A percentile compares a stretch with the other conserved stretches of the same genome.
Conservation (phyloP, 306 rosid genomes). For the Inga oerstediana region DNA sequence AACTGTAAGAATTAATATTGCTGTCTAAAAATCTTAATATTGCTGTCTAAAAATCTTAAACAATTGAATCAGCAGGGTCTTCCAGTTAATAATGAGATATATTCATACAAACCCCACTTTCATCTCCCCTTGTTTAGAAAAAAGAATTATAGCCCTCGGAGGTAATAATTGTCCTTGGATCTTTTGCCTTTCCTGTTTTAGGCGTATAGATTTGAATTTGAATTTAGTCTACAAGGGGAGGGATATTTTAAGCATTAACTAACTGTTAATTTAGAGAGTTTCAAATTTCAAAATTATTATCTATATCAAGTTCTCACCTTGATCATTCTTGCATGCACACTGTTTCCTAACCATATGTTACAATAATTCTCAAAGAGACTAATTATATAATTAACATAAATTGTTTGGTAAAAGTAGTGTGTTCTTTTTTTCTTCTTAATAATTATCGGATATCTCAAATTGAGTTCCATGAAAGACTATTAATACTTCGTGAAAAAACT, state of each 20-base stretch:
- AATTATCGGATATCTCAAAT: not conserved
- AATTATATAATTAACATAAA: not conserved
- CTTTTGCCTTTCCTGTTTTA: not conserved
- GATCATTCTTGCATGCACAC: not conserved
- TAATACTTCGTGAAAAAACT: not conserved
- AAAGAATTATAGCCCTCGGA: not conserved
- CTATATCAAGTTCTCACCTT: not conserved
- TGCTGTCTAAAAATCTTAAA: conserved; percentile 1
- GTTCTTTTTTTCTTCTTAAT: not conserved
- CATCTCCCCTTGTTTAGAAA: not conserved
- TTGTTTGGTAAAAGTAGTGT: not conserved
- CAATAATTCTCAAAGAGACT: not conserved
- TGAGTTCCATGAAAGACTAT: not conserved
- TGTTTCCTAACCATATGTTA: not conserved
- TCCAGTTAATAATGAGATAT: not conserved
- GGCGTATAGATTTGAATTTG: not conserved
- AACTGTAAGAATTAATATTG: not conserved
- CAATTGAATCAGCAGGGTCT: not conserved
- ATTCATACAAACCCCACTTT: not conserved
- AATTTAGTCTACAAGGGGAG: not conserved
- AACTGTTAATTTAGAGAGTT: not conserved
- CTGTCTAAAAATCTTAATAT: conserved; percentile 11
- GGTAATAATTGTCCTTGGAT: not conserved
- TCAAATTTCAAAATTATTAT: too few relatives aligned
- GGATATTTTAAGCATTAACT: too few relatives aligned